These are phyloP conservation scores for Saccharomyces hybrid DNA, from an alignment of 1,139 yeast genomes.

Conservation along the genomic window DNA sequence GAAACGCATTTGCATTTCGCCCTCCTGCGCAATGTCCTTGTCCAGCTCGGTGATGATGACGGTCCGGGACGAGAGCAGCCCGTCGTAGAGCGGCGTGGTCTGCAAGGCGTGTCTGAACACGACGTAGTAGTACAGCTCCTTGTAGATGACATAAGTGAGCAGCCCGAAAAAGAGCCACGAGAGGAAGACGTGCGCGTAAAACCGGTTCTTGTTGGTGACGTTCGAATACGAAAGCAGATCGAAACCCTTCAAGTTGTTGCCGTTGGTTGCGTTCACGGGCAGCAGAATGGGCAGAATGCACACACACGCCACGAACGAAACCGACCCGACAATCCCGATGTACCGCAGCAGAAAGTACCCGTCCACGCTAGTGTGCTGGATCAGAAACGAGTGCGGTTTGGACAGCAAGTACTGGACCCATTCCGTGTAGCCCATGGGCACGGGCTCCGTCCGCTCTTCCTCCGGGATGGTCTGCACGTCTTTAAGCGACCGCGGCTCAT, in stretches of 20 bases:
- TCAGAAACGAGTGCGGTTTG: slow-evolving; percentile 58
- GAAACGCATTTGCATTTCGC: slow-evolving; percentile 46
- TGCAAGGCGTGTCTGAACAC: slow-evolving; percentile 60
- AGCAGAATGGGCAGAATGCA: slow-evolving; percentile 69
- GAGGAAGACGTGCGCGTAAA: slow-evolving; percentile 63
- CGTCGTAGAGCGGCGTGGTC: slow-evolving; percentile 65
- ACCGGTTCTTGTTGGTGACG: slow-evolving; percentile 51
- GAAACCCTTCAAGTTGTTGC: slow-evolving; percentile 48
- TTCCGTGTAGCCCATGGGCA: slow-evolving; percentile 45
- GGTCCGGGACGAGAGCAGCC: slow-evolving; percentile 57
- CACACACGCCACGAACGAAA: slow-evolving; percentile 57
- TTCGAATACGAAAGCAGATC: slow-evolving; percentile 56
- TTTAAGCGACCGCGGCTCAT: slow-evolving; percentile 65
- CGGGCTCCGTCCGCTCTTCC: slow-evolving; percentile 43
- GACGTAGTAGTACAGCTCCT: slow-evolving; percentile 61
- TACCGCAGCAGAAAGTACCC: slow-evolving; percentile 83
- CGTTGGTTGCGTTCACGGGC: slow-evolving; percentile 83
- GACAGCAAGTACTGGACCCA: slow-evolving; percentile 49
- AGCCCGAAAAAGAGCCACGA: slow-evolving; percentile 62
- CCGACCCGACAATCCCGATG: slow-evolving; percentile 50
- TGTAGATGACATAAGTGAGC: slow-evolving; percentile 54
- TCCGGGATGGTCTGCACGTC: slow-evolving; percentile 39
- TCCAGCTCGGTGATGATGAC: slow-evolving; percentile 59
- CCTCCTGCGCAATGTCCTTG: slow-evolving; percentile 41
- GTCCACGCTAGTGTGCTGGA: slow-evolving; percentile 78